phyloP scores from a whole-genome alignment of 2,329 filamentous ascomycete species.

The Cadophora gregata region DNA sequence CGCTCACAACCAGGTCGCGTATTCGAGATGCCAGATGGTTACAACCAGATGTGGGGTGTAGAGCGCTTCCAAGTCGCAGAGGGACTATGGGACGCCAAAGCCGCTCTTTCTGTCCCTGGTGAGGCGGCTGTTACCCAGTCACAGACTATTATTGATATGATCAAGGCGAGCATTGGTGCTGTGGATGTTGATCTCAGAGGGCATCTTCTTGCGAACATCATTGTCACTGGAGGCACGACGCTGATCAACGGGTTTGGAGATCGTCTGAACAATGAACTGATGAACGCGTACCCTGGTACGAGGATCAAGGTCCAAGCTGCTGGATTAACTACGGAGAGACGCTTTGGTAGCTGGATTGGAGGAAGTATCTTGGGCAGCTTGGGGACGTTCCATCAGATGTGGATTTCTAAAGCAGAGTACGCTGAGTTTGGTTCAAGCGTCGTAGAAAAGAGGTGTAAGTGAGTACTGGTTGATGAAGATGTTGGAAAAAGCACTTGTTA shows the following conservation, averaged over 20 bases:
- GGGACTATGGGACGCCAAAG: conserved; percentile 87
- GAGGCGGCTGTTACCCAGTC: conserved; percentile 62
- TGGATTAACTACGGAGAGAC: conserved; percentile 83
- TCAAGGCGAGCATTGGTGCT: conserved; percentile 76
- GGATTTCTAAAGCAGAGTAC: conserved; percentile 97
- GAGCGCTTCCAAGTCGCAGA: conserved; percentile 88
- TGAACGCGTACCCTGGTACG: conserved; percentile 80
- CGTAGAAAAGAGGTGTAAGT: conserved; percentile 97
- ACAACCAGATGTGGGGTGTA: conserved; percentile 91
- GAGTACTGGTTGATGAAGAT: conserved; percentile 31
- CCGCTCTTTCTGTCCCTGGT: conserved; percentile 62
- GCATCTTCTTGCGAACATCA: conserved; percentile 84
- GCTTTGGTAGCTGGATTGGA: conserved; percentile 94
- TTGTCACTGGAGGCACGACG: conserved; percentile 88
- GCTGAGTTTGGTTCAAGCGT: conserved; percentile 91
- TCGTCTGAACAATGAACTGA: conserved; percentile 84
- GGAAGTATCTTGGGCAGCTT: conserved; percentile 94
- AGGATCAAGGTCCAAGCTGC: conserved; percentile 89
- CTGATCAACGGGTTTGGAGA: conserved; percentile 93
- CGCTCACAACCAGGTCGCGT: conserved; percentile 78
- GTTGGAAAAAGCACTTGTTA: no score
- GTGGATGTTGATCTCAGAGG: conserved; percentile 90
- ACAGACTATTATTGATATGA: conserved; percentile 83
- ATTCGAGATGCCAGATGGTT: conserved; percentile 97
- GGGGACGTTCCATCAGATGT: conserved; percentile 99